phyloP scores from a whole-genome alignment of 352 stramenopile species.

The Pythium dissotocum region DNA sequence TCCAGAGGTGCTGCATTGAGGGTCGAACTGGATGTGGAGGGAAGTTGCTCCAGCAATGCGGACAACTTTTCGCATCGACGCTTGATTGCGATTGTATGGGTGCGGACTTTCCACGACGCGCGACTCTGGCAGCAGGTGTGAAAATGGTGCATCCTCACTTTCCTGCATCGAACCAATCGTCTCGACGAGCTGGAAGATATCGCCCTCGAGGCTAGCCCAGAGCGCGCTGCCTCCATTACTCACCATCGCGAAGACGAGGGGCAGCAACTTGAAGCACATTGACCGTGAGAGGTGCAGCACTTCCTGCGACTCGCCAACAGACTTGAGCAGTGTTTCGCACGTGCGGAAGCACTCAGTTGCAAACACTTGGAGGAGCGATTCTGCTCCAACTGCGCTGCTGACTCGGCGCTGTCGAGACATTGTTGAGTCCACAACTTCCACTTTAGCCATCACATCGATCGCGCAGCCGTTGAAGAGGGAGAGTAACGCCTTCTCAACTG shows the following conservation, averaged over 20 bases:
- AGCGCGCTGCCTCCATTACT: conserved; percentile 18
- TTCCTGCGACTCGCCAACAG: background rate
- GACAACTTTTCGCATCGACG: conserved; percentile 60
- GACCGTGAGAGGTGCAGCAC: conserved; percentile 7
- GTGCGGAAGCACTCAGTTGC: conserved; percentile 39
- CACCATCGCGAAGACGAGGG: conserved; percentile 23
- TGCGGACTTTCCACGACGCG: conserved; percentile 65
- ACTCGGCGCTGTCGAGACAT: conserved; percentile 6
- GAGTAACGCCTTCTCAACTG: conserved; percentile 21
- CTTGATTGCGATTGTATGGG: conserved; percentile 62
- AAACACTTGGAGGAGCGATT: conserved; percentile 47
- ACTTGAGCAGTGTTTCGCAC: conserved; percentile 20
- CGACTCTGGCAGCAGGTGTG: background rate
- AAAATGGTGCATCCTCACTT: background rate
- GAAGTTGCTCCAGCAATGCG: conserved; percentile 51
- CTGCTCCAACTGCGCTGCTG: conserved; percentile 5
- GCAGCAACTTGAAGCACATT: conserved; percentile 23
- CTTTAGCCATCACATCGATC: conserved; percentile 18
- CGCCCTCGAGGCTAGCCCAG: conserved; percentile 7
- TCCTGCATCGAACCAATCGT: background rate
- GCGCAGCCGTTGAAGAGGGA: conserved; percentile 24
- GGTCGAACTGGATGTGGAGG: conserved; percentile 73
- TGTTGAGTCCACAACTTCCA: background rate
- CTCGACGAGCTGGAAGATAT: conserved; percentile 3
- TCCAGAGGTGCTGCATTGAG: conserved; percentile 51